Evolutionary conservation across 768 basidiomycete species (phyloP).

Genomic region (Inosperma sp.): DNA sequence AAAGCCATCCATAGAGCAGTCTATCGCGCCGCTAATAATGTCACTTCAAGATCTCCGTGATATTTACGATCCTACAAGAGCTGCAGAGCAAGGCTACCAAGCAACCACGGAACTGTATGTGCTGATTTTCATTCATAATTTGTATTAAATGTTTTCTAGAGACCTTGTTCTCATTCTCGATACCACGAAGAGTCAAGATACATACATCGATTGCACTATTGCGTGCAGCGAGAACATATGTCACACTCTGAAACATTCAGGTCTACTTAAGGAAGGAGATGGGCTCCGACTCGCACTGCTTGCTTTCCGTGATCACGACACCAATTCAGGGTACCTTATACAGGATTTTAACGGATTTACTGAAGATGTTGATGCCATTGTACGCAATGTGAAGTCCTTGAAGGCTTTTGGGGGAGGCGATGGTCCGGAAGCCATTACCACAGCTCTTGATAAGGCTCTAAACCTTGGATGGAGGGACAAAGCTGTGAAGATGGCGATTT

Average conservation of each 20-base stretch:
- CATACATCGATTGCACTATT: slow-evolving; percentile 34
- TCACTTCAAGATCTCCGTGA: too few species aligned
- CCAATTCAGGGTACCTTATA: slow-evolving; percentile 45
- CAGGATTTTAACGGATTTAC: slow-evolving; percentile 41
- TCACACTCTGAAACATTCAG: slow-evolving; percentile 40
- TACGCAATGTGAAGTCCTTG: slow-evolving; percentile 35
- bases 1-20: too few species aligned
- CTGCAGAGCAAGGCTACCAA: too few species aligned
- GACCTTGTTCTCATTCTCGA: slow-evolving; percentile 48
- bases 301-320: slow-evolving; percentile 51
- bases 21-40: too few species aligned
- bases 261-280: slow-evolving; percentile 40
- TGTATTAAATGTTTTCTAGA: slow-evolving; percentile 12
- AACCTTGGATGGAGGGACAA: slow-evolving; percentile 9
- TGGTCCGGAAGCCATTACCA: slow-evolving; percentile 52
- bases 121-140: too few species aligned
- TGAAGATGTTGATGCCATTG: slow-evolving; percentile 36
- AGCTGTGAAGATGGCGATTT: slow-evolving; percentile 14
- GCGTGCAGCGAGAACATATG: slow-evolving; percentile 46
- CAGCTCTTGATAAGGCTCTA: slow-evolving; percentile 40
- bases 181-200: slow-evolving; percentile 39
- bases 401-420: slow-evolving; percentile 41
- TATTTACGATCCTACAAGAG: too few species aligned
- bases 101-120: too few species aligned
- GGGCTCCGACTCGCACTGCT: slow-evolving; percentile 42